A percentile compares a stretch with the other conserved stretches of the same genome.
Conservation (phyloP, 2,329 filamentous ascomycete species). For the Pseudocercospora musae region DNA sequence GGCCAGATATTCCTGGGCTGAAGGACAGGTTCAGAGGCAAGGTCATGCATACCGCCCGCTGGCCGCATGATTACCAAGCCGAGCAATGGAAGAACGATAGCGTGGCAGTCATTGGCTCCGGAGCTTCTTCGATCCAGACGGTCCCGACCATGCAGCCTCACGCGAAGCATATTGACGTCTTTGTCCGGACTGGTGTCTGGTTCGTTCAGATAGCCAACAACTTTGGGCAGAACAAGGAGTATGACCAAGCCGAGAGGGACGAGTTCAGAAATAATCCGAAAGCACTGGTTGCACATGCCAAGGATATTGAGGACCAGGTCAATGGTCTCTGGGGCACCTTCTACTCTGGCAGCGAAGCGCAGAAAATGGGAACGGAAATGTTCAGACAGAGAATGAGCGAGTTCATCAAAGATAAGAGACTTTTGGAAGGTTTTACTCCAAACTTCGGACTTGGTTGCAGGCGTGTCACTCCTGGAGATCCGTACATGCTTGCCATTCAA, state of each 20-base stretch:
- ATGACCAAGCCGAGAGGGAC: slow-evolving; percentile 43
- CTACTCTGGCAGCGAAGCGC: slow-evolving; percentile 42
- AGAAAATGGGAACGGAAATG: slow-evolving; percentile 39
- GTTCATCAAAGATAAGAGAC: slow-evolving; percentile 50
- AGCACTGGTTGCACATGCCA: slow-evolving; percentile 42
- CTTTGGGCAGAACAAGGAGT: slow-evolving; percentile 45
- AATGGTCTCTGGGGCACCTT: slow-evolving; percentile 49
- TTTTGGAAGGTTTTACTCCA: slow-evolving; percentile 48
- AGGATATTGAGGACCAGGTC: slow-evolving; percentile 37
- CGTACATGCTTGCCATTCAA: slow-evolving; percentile 51
- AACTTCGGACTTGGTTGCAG: slow-evolving; percentile 47
- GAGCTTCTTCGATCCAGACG: slow-evolving; percentile 46
- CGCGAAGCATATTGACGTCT: slow-evolving; percentile 46
- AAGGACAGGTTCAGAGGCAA: slow-evolving; percentile 45
- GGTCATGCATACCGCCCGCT: slow-evolving; percentile 44
- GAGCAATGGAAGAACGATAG: slow-evolving; percentile 43
- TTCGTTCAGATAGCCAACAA: slow-evolving; percentile 48
- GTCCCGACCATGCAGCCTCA: slow-evolving; percentile 48
- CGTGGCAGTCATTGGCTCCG: slow-evolving; percentile 47
- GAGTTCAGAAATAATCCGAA: slow-evolving; percentile 43
- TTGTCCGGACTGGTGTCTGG: slow-evolving; percentile 42
- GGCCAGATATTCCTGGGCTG: slow-evolving; percentile 41
- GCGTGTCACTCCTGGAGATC: slow-evolving; percentile 49
- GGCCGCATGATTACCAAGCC: slow-evolving; percentile 46
- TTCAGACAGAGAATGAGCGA: slow-evolving; percentile 48